Percentiles rank a stretch among this genome's conserved stretches.
Conservation (phyloP, 208 protist genomes). For the Leishmania arabica region DNA sequence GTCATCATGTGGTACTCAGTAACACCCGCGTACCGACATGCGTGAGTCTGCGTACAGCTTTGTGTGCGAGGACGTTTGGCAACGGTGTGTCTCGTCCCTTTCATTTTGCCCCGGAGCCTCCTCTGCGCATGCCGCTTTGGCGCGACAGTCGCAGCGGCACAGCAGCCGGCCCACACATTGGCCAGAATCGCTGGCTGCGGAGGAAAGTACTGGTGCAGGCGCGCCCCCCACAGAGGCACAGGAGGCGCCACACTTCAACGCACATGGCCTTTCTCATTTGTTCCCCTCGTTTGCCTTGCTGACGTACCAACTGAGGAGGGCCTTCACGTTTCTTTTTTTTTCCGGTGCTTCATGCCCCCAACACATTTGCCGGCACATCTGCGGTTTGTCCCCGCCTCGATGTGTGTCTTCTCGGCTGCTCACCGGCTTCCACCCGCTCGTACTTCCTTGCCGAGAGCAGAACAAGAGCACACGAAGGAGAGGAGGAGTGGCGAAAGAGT, state of each 20-base stretch:
- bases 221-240: not conserved
- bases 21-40: not conserved
- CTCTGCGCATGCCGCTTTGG: not conserved
- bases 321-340: not conserved
- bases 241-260: not conserved
- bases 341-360: not conserved
- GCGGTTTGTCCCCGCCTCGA: not conserved
- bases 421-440: not conserved
- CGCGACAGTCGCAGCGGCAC: not conserved
- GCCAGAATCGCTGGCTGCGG: not conserved
- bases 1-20: not conserved
- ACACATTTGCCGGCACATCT: not conserved
- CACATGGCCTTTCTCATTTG: not conserved
- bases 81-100: not conserved
- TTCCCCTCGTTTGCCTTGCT: not conserved
- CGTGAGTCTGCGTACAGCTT: not conserved
- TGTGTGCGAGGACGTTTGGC: not conserved
- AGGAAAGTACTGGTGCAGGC: not conserved
- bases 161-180: not conserved
- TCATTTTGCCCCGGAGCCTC: not conserved
- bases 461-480: not conserved
- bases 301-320: not conserved
- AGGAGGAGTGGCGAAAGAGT: not conserved
- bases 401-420: not conserved
- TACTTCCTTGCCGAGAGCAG: no score